These are phyloP conservation scores for Sclerotinia trifoliorum DNA, from an alignment of 2,329 filamentous ascomycete species.

Conservation along the genomic window DNA sequence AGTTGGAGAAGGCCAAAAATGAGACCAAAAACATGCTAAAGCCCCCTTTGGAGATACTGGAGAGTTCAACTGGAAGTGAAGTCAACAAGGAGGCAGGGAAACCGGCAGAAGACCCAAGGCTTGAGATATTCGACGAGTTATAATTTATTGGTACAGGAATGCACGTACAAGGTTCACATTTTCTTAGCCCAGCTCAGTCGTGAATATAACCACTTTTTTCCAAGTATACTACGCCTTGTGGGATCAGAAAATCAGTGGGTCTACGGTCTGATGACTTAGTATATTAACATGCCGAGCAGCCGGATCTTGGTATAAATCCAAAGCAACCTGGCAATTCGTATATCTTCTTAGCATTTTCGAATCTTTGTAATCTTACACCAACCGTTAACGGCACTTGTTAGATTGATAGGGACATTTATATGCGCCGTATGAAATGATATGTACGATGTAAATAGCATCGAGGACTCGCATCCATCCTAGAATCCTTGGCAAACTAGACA, in stretches of 20 bases:
- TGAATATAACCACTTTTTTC: slow-evolving; percentile 8
- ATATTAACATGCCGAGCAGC: slow-evolving; percentile 8
- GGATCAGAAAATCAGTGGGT: slow-evolving; percentile 6
- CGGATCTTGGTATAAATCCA: not conserved
- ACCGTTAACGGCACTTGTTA: too few species aligned
- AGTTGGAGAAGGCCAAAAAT: slow-evolving; percentile 30
- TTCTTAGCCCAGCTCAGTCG: not conserved
- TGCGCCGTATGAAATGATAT: too few species aligned
- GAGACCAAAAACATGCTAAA: slow-evolving; percentile 27
- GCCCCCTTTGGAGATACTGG: slow-evolving; percentile 26
- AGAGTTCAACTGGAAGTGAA: slow-evolving; percentile 18
- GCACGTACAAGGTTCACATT: slow-evolving; percentile 5
- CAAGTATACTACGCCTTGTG: slow-evolving; percentile 8
- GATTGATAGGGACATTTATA: not conserved
- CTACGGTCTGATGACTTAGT: not conserved
- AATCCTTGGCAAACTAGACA: not conserved
- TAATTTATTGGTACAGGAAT: slow-evolving; percentile 25
- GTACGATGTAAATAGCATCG: not conserved
- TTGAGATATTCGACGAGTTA: slow-evolving; percentile 40
- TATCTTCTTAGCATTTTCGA: not conserved
- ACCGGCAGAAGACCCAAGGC: slow-evolving; percentile 35
- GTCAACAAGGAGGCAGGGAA: slow-evolving; percentile 24
- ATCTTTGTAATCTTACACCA: not conserved
- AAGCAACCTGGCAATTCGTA: not conserved
- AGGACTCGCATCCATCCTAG: not conserved